Percentiles rank a stretch among this genome's conserved stretches.
These are phyloP conservation scores for Botryobasidium botryosum DNA, from an alignment of 768 basidiomycete genomes.

Conservation along the genomic window DNA sequence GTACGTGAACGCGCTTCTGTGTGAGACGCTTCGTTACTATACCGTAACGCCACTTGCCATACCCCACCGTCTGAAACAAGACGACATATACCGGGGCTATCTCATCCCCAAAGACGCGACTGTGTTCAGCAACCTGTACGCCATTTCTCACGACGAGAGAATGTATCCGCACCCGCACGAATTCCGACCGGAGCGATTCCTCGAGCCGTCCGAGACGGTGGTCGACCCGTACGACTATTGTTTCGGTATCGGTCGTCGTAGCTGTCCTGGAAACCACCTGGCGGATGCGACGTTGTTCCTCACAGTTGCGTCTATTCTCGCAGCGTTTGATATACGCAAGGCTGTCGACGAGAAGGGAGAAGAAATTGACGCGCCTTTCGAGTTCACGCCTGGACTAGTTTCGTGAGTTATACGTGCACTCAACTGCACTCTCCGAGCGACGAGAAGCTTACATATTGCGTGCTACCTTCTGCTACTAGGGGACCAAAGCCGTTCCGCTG, in stretches of 20 bases:
- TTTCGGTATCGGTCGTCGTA: too few relatives aligned
- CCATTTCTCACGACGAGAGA: background rate
- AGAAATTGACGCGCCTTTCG: background rate
- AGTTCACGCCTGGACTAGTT: background rate
- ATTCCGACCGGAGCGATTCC: background rate
- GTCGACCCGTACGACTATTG: too few relatives aligned
- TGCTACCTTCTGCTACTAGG: too few relatives aligned
- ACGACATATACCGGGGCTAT: conserved; percentile 9
- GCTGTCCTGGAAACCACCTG: background rate
- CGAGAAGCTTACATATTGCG: too few relatives aligned
- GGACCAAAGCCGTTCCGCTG: too few relatives aligned
- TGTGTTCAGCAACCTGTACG: conserved; percentile 9
- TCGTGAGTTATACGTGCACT: too few relatives aligned
- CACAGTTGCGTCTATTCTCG: background rate
- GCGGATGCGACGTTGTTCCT: background rate
- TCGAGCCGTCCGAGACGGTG: background rate
- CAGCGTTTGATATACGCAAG: background rate
- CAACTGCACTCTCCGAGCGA: too few relatives aligned
- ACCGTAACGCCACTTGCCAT: conserved; percentile 5
- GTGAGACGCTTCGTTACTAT: conserved; percentile 13
- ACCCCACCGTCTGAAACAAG: background rate
- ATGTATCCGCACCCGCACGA: background rate
- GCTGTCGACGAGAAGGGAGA: background rate
- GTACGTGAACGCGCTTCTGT: conserved; percentile 12
- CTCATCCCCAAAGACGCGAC: conserved; percentile 7